Percentiles rank a stretch among this genome's conserved stretches.
phyloP scores from a whole-genome alignment of 352 stramenopile species.

The Pythium brachiatum region DNA sequence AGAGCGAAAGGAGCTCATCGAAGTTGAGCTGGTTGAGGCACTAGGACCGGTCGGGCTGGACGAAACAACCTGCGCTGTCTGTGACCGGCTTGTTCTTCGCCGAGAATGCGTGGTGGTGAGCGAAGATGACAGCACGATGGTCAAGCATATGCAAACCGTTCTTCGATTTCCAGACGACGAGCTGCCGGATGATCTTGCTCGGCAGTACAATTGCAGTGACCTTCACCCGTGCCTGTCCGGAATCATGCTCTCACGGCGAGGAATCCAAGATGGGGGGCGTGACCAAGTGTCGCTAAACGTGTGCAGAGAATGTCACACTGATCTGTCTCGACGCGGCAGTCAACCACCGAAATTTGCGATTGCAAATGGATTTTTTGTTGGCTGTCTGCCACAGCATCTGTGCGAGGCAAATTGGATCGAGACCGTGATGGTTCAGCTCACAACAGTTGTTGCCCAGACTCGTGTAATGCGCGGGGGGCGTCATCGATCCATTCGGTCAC shows the following conservation, averaged over 20 bases:
- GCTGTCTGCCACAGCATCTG: background rate
- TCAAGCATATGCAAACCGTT: constrained; percentile 1
- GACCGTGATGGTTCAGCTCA: no score
- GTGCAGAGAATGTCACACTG: background rate
- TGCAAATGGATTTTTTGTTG: background rate
- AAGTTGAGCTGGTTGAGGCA: background rate
- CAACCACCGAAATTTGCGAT: background rate
- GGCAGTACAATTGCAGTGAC: constrained; percentile 7
- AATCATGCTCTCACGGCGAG: constrained; percentile 1
- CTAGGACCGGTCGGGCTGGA: background rate
- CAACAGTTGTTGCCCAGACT: no score
- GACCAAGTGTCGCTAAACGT: background rate
- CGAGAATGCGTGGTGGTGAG: background rate
- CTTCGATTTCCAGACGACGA: constrained; percentile 1
- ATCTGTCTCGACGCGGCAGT: background rate
- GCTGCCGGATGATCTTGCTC: background rate
- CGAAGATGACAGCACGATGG: background rate
- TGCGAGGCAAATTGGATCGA: no score
- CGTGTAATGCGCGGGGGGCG: no score
- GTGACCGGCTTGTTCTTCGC: background rate
- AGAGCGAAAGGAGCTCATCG: no score
- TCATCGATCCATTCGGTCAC: no score
- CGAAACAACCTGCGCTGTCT: constrained; percentile 2
- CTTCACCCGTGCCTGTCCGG: background rate
- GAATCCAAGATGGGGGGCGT: background rate